These are phyloP conservation scores for Yarrowia galli DNA, from an alignment of 1,139 yeast genomes.

Conservation along the genomic window DNA sequence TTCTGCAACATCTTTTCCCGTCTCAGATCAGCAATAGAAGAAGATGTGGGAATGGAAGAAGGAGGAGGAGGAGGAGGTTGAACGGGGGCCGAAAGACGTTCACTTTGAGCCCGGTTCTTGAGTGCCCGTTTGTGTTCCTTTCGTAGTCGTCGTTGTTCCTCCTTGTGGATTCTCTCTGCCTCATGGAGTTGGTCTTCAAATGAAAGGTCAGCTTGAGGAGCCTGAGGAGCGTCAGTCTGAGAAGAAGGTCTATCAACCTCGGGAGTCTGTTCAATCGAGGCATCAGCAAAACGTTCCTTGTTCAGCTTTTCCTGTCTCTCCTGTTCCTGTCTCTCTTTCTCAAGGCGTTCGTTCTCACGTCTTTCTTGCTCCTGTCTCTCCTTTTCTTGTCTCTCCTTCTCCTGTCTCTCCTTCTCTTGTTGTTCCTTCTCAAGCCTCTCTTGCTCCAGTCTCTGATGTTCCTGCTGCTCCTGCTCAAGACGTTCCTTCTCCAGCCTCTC, in stretches of 20 bases:
- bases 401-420: neutral
- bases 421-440: neutral
- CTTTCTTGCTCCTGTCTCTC: neutral
- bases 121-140: conserved; percentile 12
- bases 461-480: neutral
- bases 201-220: neutral
- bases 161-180: neutral
- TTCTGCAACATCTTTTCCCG: conserved; percentile 17
- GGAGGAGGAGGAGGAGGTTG: conserved; percentile 28
- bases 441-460: neutral
- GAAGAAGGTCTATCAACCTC: no score
- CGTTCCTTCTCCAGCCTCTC: conserved; percentile 2
- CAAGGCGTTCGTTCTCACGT: neutral
- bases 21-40: neutral
- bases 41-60: neutral
- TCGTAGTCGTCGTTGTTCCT: neutral
- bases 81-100: conserved; percentile 6
- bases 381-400: conserved; percentile 7
- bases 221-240: no score
- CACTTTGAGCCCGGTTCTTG: conserved; percentile 10
- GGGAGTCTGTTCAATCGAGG: neutral
- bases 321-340: conserved; percentile 9
- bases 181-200: neutral
- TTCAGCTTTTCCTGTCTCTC: neutral
- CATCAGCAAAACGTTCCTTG: neutral